Evolutionary conservation across 2,329 filamentous ascomycete species (phyloP).

Genomic region (Diaporthe velutina): DNA sequence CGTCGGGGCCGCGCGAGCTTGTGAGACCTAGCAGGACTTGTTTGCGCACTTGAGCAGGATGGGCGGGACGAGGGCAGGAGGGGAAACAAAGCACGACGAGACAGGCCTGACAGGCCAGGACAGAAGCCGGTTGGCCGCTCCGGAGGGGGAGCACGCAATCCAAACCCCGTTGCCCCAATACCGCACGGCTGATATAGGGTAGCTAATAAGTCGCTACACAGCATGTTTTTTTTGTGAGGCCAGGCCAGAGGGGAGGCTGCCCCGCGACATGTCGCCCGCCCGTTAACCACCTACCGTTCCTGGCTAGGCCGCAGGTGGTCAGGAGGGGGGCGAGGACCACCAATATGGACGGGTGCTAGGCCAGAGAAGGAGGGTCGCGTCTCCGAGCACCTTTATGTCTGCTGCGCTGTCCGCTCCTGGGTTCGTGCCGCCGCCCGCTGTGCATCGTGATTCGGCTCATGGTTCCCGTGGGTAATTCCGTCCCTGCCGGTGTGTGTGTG

Average conservation of each 20-base stretch:
- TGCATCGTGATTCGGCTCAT: slow-evolving; percentile 20
- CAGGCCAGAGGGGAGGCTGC: background rate
- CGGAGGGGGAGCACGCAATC: slow-evolving; percentile 7
- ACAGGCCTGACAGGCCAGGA: background rate
- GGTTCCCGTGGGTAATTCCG: slow-evolving; percentile 16
- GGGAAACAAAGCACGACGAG: background rate
- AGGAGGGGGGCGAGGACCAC: slow-evolving; percentile 19
- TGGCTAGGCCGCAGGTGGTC: slow-evolving; percentile 28
- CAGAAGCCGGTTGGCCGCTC: slow-evolving; percentile 24
- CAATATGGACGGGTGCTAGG: slow-evolving; percentile 31
- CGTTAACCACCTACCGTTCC: slow-evolving; percentile 35
- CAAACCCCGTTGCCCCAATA: slow-evolving; percentile 15
- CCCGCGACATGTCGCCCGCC: slow-evolving; percentile 7
- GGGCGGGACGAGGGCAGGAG: background rate
- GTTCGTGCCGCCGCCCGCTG: slow-evolving; percentile 14
- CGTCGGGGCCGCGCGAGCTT: slow-evolving; percentile 3
- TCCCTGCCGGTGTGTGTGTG: background rate
- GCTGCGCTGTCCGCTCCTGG: slow-evolving; percentile 26
- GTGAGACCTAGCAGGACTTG: background rate
- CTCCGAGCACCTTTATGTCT: slow-evolving; percentile 17
- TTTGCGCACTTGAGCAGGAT: background rate
- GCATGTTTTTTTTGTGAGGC: background rate
- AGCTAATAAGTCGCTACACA: background rate
- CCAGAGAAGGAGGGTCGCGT: slow-evolving; percentile 37
- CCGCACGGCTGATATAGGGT: slow-evolving; percentile 19